A percentile compares a stretch with the other conserved stretches of the same genome.
These are phyloP conservation scores for Mycena floridula DNA, from an alignment of 768 basidiomycete genomes.

Conservation along the genomic window DNA sequence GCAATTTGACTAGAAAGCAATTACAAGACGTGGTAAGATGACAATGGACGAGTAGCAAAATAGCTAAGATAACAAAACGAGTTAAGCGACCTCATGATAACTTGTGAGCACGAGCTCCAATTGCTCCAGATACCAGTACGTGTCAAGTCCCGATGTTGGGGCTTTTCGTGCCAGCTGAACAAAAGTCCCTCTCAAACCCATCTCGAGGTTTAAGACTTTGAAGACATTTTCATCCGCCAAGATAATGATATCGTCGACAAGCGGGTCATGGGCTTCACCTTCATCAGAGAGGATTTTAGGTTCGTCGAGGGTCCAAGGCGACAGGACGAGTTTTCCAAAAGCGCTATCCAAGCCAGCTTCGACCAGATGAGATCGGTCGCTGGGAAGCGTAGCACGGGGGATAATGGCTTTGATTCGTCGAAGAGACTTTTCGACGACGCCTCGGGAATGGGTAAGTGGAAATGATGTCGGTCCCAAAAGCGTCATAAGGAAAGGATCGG, in stretches of 20 bases:
- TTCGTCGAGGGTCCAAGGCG: constrained; percentile 41
- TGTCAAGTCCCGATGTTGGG: no score
- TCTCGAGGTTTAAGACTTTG: no score
- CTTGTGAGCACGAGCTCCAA: no score
- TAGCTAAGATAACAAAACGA: no score
- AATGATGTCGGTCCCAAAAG: constrained; percentile 39
- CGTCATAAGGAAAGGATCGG: constrained; percentile 19
- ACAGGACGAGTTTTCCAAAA: constrained; percentile 45
- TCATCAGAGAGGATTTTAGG: constrained; percentile 6
- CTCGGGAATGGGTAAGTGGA: constrained; percentile 45
- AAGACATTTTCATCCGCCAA: no score
- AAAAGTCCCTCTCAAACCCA: no score
- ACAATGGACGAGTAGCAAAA: no score
- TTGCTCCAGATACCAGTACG: no score
- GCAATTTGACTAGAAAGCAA: no score
- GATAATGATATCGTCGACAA: constrained; percentile 53
- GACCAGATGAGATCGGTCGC: background rate
- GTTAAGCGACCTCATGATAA: no score
- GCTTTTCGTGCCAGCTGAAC: no score
- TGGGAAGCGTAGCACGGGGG: constrained; percentile 16
- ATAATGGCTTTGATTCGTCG: constrained; percentile 40
- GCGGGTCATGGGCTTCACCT: constrained; percentile 39
- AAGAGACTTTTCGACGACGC: constrained; percentile 51
- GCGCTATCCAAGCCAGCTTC: constrained; percentile 42
- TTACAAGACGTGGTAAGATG: no score